A percentile compares a stretch with the other conserved stretches of the same genome.
phyloP scores from a whole-genome alignment of 225 moss, liverwort and hornwort species.

The Sphagnum tenellum region DNA sequence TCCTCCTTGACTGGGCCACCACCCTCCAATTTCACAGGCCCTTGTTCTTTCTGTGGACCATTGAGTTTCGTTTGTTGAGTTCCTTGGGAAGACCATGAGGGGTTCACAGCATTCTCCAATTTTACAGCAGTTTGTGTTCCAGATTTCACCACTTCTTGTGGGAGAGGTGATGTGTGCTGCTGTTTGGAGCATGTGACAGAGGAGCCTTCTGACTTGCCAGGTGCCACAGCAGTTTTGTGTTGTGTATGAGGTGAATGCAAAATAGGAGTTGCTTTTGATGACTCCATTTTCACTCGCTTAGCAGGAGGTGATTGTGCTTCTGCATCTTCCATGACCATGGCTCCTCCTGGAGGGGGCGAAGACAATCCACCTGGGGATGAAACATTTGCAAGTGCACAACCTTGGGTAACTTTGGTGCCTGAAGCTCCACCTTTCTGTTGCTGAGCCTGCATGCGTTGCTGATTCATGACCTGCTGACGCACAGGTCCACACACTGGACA shows the following conservation, averaged over 20 bases:
- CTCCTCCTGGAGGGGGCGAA: constrained; percentile 31
- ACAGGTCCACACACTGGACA: constrained; percentile 99
- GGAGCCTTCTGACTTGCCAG: constrained; percentile 28
- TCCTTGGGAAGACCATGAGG: not conserved
- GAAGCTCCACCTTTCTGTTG: constrained; percentile 28
- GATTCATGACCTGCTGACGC: constrained; percentile 68
- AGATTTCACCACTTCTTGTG: constrained; percentile 22
- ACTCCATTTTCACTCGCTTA: constrained; percentile 67
- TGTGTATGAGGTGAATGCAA: constrained; percentile 26
- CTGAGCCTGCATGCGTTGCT: constrained; percentile 56
- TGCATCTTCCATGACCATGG: constrained; percentile 31
- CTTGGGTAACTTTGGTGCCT: constrained; percentile 25
- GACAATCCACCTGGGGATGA: constrained; percentile 37
- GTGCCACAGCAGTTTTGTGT: constrained; percentile 12
- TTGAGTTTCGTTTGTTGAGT: constrained; percentile 25
- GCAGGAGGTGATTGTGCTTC: constrained; percentile 69
- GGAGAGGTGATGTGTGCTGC: constrained; percentile 23
- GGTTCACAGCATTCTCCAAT: constrained; percentile 20
- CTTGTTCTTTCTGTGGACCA: constrained; percentile 15
- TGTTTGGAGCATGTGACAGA: constrained; percentile 11
- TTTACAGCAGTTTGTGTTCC: constrained; percentile 39
- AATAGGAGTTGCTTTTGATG: constrained; percentile 19
- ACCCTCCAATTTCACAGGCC: constrained; percentile 23
- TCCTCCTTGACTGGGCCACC: constrained; percentile 45
- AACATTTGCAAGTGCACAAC: constrained; percentile 21